Base-by-base conservation (phyloP, 768 basidiomycete genomes). In the Trametes cinnabarina region DNA sequence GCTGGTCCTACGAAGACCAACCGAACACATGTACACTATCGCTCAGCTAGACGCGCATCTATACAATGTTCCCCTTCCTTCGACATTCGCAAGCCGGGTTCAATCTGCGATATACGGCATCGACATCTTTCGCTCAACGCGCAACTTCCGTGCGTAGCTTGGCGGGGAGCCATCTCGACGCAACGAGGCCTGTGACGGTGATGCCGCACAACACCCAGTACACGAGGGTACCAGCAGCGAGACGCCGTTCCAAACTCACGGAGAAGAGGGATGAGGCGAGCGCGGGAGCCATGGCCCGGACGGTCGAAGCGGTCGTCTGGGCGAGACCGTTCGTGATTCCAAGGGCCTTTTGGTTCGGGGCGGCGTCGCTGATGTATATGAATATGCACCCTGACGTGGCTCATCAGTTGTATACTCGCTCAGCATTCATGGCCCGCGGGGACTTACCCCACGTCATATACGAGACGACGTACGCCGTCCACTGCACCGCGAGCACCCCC, bases 241-340 rank as follows among this genome's bases (percentile, higher is more conserved):
- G 61, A 25, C 74, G 70, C n/a, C 61, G 64, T 56, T 81, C 69
- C 12, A 79, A 51, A 0, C 80, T 80, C 0, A 79, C 55, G 0
- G 84, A 77, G 63, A 82, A 85, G 12, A 85, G 66, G 0, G 83
- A 83, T 0, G 81, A 77, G 1, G 82, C 74, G n/a, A 78, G 63
- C 9, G 79, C 72, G 0, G 83, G 84, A 2, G 80, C 80, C n/a
- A 84, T 59, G 0, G 80, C 72, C 34, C 84, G 74, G 63, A 76
- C 73, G 5, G 74, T 69, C 2, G 78, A 82, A 2, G 72, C 72
- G 2, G 77, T 66, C 65, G 80, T 81, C 67, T 86, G 83, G 1
- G 77, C 81, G 34, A 84, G 62, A 7, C 82, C 82, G 56, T 82
- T 83, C 11, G 76, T 74, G 4, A 80, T 72, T 1, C 80, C 83